phyloP scores from a whole-genome alignment of 1,139 yeast genomes.

The Entelexis sorbosivorans region DNA sequence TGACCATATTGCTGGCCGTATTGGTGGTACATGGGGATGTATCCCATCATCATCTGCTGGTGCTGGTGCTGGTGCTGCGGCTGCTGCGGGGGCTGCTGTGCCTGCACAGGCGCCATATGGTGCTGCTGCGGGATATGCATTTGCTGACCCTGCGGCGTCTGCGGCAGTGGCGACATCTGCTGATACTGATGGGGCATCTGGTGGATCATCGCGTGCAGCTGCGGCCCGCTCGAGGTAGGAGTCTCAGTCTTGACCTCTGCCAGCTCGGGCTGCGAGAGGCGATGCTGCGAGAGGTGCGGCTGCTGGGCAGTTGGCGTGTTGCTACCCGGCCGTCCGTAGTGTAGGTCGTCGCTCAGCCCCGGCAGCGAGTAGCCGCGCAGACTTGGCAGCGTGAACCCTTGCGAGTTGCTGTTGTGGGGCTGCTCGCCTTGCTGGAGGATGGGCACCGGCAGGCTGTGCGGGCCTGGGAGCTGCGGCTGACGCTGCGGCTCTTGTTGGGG shows the following conservation, averaged over 20 bases:
- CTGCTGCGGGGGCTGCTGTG: conserved; percentile 19
- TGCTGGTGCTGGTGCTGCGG: conserved; percentile 8
- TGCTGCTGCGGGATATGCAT: conserved; percentile 19
- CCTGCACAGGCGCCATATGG: conserved; percentile 2
- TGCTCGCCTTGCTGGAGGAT: conserved; percentile 5
- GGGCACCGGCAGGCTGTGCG: conserved; percentile 11
- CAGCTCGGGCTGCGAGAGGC: conserved; percentile 2
- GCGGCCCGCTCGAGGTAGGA: background rate
- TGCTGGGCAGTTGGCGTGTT: conserved; percentile 2
- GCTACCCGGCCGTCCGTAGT: conserved; percentile 2
- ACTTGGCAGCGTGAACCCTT: conserved; percentile 4
- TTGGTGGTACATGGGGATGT: conserved; percentile 21
- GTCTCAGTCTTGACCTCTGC: conserved; percentile 4
- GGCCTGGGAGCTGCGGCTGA: conserved; percentile 12
- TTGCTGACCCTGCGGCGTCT: conserved; percentile 7
- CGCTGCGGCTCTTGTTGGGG: conserved; percentile 17
- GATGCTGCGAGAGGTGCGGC: conserved; percentile 1
- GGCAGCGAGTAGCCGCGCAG: conserved; percentile 5
- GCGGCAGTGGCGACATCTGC: conserved; percentile 9
- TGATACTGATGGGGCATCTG: conserved; percentile 6
- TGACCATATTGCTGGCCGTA: conserved; percentile 16
- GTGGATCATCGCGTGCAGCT: conserved; percentile 4
- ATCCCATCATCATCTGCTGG: conserved; percentile 18
- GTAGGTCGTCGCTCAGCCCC: background rate
- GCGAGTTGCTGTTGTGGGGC: background rate